Evolutionary conservation across 805 yeast species (phyloP), one percentile per base, ranked within the genome.

Genomic region (Brettanomyces anomalus): DNA sequence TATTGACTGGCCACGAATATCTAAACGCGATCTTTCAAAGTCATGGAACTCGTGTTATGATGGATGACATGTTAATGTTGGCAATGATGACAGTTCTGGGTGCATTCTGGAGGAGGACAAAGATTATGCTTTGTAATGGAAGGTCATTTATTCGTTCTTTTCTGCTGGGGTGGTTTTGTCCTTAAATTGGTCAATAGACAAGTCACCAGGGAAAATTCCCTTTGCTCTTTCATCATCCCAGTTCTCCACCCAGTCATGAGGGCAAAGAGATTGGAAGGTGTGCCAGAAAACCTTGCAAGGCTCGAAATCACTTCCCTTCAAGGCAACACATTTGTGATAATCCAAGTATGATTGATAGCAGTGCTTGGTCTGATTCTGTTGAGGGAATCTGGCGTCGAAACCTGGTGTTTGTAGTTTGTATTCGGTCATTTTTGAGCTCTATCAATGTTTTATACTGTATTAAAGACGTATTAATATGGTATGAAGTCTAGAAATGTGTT

Each of bases 291-390:
- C 89, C 70, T 88, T 77, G 71, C 98, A 93, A 61, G 97, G 97
- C 58, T 89, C 95, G 62, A 93, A 93, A 49, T 89, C 97, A 71
- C 90, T 97, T 63, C 98, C 98, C 73, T 90, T 90, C 54, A 89
- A 87, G 60, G 81, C 84, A 64, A 93, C 79, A 75, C 98, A 93
- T 70, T 88, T 89, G 82, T 85, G 93, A 80, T 90, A 93, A 70
- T 93, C 98, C 60, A 93, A 87, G 73, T 90, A 93, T 56, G 90
- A 77, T 74, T 90, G 97, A 81, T 90, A 94, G 76, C 97, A 93
- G 76, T 90, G 96, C 73, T 84, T 88, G 60, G 97, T 86, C 72
- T 90, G 98, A 80, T 90, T 90, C 68, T 81, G 89, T 75, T 87
- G 79, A 55, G 98, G 97, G 80, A 89, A 89, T 68, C 96, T 82